Evolutionary conservation across 345 rosid genomes (phyloP), one percentile per base, ranked within the genome.

Genomic region (Citropsis articulata): DNA sequence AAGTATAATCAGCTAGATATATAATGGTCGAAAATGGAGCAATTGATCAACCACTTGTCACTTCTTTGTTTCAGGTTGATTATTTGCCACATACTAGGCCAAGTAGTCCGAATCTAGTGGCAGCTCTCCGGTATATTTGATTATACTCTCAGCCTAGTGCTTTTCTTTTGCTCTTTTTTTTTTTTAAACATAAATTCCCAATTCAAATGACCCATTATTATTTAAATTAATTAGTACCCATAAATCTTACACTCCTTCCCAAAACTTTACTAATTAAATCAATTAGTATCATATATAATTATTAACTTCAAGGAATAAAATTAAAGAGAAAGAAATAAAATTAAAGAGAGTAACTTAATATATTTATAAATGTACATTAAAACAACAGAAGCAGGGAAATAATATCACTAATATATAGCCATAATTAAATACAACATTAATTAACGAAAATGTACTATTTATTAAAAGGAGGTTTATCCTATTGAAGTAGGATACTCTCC

Each of bases 51-150:
- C 55, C 79, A 76, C 48, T 30, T 50, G 80, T 71, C 79, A 56
- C 4, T 61, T 22, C 10, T 16, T 56, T 62, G 55, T 48, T 57
- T 68, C 33, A 56, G n/a, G 9, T 33, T 66, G 50, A 62, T 40
- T 35, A 72, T 72, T 53, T 62, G 25, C 73, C 67, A 35, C 9
- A 21, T 38, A 6, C 9, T 6, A 4, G 12, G 56, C 69, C 76
- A 56, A 14, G 7, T 38, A 40, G 60, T 50, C 45, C 79, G 79
- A 70, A 50, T 81, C 86, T 66, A 61, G 2, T 60, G 61, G 55
- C 36, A 22, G 2, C 38, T 76, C 14, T 66, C 31, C 50, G 42
- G 5, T 1, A 30, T 9, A 74, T 6, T 56, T 56, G 68, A 35
- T 61, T 65, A 33, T 19, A 18, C 12, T 65, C 69, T 19, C 45